Base-by-base conservation (phyloP, 306 rosid genomes). In the Malus asiatica region DNA sequence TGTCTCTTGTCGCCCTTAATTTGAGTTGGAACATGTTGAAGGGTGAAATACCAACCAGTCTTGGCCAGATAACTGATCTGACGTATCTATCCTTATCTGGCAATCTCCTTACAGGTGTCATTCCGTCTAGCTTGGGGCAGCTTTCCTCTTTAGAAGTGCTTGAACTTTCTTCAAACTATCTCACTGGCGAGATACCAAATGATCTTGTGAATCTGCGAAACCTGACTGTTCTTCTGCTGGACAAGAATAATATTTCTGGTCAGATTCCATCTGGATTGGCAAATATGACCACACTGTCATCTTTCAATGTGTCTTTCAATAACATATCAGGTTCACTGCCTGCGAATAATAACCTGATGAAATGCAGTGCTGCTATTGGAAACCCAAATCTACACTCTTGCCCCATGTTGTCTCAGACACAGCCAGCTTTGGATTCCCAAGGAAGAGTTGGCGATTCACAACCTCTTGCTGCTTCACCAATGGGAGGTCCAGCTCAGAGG, bases 321-420 rank as follows among this genome's bases (percentile, higher is more conserved):
- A 91, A 93, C 87, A 75, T 93, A 75, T 91, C 98, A 62, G 98
- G 98, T 60, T 89, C 86, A 16, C 77, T 93, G 74, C 97, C 98
- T 7, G 81, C 79, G 15, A 77, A 86, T 75, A 87, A 84, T 72
- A 84, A 81, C 78, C 79, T 82, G 83, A 82, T 90, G 73, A 93
- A 88, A 46, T 93, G 98, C 82, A 87, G 82, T 77, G 83, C 84
- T 85, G 97, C 92, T 79, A 76, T 93, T 40, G 97, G 98, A 55
- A 93, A 93, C 82, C 97, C 93, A 7, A 66, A 71, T 76, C 22
- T 93, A 29, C 72, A 61, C 20, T 75, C 98, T 35, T 93, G 98
- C 73, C 89, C 20, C 2, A 79, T 82, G 84, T 76, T 65, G 69
- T 71, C 85, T 64, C 78, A 86, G 1, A 68, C 87, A 2, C 85